Evolutionary conservation across 1,139 yeast genomes (phyloP), one percentile per base, ranked within the genome.

Genomic region (Taphrina wiesneri): DNA sequence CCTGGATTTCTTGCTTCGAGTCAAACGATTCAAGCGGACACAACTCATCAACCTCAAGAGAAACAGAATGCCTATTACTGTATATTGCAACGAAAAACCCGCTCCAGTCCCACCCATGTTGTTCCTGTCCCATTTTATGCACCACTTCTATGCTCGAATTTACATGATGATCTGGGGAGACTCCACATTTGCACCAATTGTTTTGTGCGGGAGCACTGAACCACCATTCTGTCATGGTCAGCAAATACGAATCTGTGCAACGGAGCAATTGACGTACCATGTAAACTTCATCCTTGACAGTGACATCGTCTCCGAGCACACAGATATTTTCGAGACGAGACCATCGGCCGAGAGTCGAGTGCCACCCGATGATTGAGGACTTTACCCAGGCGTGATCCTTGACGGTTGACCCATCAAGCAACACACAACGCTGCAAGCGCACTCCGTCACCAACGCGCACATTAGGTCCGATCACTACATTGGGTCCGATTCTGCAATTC

Each of bases 341-440:
- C 99, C 99, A 93, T 80, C 86, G 87, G 78, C 99, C 99, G 74
- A 95, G 92, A 75, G 92, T 89, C 70, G 97, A 92, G 84, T 91
- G 88, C 99, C 99, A 95, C 74, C 99, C 99, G 72, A 95, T 96
- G 79, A 95, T 93, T 75, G 99, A 89, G 75, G 95, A 88, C 81
- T 93, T 92, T 75, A 95, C 96, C 88, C 95, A 90, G 74, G 99
- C 97, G 80, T 95, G 99, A 78, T 92, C 97, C 81, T 90, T 90
- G 77, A 95, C 90, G 76, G 84, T 85, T 68, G 97, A 90, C 84
- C 92, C 89, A 77, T 90, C 86, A 78, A 95, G 84, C 73, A 93
- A 86, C 67, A 95, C 98, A 63, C 97, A 88, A 82, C 97, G 88
- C 77, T 91, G 92, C 77, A 95, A 88, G 84, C 99, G 91, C 73